These are phyloP conservation scores for Aphanoascus verrucosus DNA, from an alignment of 2,329 filamentous ascomycete genomes.

Conservation along the genomic window DNA sequence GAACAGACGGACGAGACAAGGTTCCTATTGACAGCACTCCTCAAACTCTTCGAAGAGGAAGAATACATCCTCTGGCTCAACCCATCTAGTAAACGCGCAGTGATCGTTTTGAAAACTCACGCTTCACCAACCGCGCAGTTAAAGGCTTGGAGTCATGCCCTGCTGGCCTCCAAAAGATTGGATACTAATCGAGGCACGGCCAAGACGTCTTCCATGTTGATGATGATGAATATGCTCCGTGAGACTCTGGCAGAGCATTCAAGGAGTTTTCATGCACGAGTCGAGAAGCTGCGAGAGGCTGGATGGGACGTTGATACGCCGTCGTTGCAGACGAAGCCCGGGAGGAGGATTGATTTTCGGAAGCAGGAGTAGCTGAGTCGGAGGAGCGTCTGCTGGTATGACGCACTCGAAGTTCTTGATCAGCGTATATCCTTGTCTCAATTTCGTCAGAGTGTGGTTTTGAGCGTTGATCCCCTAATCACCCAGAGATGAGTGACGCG, in stretches of 20 bases:
- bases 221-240: slow-evolving; percentile 23
- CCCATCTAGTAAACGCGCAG: slow-evolving; percentile 32
- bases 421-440: no score
- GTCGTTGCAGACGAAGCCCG: slow-evolving; percentile 56
- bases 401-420: no score
- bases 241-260: slow-evolving; percentile 30
- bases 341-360: slow-evolving; percentile 27
- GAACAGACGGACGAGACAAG: not conserved
- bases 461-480: no score
- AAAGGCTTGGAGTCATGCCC: slow-evolving; percentile 52
- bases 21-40: slow-evolving; percentile 27
- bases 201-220: slow-evolving; percentile 25
- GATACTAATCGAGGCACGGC: no score
- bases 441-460: no score
- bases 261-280: slow-evolving; percentile 36
- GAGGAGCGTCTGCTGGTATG: no score
- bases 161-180: slow-evolving; percentile 36
- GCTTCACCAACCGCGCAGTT: slow-evolving; percentile 43
- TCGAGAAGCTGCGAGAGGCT: slow-evolving; percentile 29
- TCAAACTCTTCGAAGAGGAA: slow-evolving; percentile 42
- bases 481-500: no score
- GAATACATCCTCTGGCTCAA: slow-evolving; percentile 54
- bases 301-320: slow-evolving; percentile 59
- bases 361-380: slow-evolving; percentile 1
- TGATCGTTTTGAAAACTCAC: slow-evolving; percentile 55